Evolutionary conservation across 73 alveolate genomes (phyloP).

Genomic region (Paramecium primaurelia): DNA sequence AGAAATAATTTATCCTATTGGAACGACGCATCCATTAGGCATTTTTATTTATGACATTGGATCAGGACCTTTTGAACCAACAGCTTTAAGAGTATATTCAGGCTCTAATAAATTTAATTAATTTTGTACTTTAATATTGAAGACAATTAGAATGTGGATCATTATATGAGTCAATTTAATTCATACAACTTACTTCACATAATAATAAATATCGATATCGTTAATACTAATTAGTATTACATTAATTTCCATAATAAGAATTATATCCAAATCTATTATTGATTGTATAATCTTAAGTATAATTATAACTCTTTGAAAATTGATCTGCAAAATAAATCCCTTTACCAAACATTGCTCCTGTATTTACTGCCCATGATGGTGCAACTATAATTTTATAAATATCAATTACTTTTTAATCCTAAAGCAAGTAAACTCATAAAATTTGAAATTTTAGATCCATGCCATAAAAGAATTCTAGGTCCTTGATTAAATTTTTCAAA

Average conservation of each 20-base stretch:
- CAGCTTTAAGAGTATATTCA: constrained; percentile 65
- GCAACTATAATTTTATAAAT: constrained; percentile 68
- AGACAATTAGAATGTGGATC: constrained; percentile 45
- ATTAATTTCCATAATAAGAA: constrained; percentile 28
- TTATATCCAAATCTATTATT: constrained; percentile 52
- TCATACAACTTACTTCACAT: constrained; percentile 95
- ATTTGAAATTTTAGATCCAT: constrained; percentile 91
- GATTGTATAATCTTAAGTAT: constrained; percentile 56
- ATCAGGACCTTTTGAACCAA: constrained; percentile 88
- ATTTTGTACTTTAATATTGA: constrained; percentile 30
- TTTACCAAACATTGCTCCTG: constrained; percentile 89
- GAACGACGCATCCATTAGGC: constrained; percentile 90
- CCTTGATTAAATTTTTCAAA: constrained; percentile 70
- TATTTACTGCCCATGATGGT: constrained; percentile 87
- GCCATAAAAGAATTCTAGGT: constrained; percentile 86
- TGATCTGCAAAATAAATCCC: constrained; percentile 94
- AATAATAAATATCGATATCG: constrained; percentile 71
- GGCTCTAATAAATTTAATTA: neutral
- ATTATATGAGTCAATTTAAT: constrained; percentile 63
- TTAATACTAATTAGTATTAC: neutral
- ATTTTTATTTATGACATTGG: constrained; percentile 69
- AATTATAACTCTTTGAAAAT: constrained; percentile 72
- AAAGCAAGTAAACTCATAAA: constrained; percentile 79
- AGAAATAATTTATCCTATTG: constrained; percentile 78
- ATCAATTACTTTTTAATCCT: constrained; percentile 27